Evolutionary conservation across 78 protist species (phyloP).

Genomic region (Planoprotostelium fungivorum): DNA sequence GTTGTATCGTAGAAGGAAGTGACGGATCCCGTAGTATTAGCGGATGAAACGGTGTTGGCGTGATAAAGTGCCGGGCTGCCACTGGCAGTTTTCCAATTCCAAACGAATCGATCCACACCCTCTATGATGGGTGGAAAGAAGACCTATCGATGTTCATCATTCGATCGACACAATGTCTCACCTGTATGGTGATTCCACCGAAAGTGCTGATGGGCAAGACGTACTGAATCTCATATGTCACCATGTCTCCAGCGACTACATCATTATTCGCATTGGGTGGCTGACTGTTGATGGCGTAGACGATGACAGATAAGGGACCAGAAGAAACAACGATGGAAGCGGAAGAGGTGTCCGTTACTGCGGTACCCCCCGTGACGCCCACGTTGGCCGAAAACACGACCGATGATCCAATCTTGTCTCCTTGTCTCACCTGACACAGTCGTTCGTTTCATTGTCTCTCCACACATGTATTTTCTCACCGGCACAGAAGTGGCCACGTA

Average conservation of each 20-base stretch:
- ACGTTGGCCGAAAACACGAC: not conserved
- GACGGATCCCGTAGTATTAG: no score
- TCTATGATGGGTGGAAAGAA: not conserved
- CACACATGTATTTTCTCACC: not conserved
- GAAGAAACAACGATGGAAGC: not conserved
- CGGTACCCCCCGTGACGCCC: not conserved
- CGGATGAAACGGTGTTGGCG: no score
- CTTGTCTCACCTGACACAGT: not conserved
- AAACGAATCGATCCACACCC: no score
- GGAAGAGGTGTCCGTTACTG: not conserved
- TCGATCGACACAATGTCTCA: not conserved
- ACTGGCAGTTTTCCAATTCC: no score
- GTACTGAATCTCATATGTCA: not conserved
- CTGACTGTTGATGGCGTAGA: not conserved
- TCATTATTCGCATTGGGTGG: not conserved
- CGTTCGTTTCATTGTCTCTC: not conserved
- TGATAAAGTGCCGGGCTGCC: no score
- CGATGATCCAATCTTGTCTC: not conserved
- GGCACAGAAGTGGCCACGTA: not conserved
- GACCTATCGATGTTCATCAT: not conserved
- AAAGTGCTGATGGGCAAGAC: not conserved
- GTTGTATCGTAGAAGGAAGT: no score
- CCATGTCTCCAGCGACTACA: not conserved
- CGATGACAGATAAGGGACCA: not conserved
- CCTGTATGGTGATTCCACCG: not conserved